These are phyloP conservation scores for Heterobasidion irregulare DNA, from an alignment of 1,284 basidiomycete species.

Conservation along the genomic window DNA sequence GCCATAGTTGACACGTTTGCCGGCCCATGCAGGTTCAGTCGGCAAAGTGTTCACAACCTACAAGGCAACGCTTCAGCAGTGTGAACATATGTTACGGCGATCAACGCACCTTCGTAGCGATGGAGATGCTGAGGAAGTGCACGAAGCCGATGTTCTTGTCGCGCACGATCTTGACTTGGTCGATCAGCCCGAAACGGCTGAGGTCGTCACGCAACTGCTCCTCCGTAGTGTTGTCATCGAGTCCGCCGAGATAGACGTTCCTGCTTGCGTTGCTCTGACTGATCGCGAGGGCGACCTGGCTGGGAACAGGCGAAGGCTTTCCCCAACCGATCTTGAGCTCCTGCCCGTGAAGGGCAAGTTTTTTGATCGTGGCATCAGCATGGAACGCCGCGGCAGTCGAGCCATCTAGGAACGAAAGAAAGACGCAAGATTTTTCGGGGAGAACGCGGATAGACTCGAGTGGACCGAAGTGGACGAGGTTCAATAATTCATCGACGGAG, in stretches of 20 bases:
- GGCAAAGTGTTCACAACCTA: conserved; percentile 87
- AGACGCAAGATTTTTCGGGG: conserved; percentile 97
- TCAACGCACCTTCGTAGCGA: conserved; percentile 76
- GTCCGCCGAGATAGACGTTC: conserved; percentile 89
- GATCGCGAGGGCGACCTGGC: conserved; percentile 79
- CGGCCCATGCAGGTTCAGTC: conserved; percentile 85
- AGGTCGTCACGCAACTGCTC: conserved; percentile 84
- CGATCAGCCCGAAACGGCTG: conserved; percentile 87
- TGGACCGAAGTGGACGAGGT: conserved; percentile 96
- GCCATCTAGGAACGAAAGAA: conserved; percentile 93
- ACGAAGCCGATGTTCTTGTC: conserved; percentile 98
- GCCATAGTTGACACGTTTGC: conserved; percentile 90
- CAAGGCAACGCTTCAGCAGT: conserved; percentile 1
- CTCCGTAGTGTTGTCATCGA: conserved; percentile 85
- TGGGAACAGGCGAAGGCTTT: conserved; percentile 81
- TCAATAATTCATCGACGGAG: conserved; percentile 94
- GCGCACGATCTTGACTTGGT: conserved; percentile 95
- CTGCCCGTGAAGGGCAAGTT: conserved; percentile 82
- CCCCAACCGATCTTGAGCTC: conserved; percentile 97
- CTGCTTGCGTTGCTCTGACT: conserved; percentile 85
- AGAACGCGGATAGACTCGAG: conserved; percentile 92
- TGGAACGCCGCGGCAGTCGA: conserved; percentile 90
- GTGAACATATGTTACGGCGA: conserved; percentile 6
- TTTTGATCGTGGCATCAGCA: conserved; percentile 90
- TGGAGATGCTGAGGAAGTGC: conserved; percentile 89